Conservation (phyloP, 73 alveolate species). For the Symbiodinium pilosum region DNA sequence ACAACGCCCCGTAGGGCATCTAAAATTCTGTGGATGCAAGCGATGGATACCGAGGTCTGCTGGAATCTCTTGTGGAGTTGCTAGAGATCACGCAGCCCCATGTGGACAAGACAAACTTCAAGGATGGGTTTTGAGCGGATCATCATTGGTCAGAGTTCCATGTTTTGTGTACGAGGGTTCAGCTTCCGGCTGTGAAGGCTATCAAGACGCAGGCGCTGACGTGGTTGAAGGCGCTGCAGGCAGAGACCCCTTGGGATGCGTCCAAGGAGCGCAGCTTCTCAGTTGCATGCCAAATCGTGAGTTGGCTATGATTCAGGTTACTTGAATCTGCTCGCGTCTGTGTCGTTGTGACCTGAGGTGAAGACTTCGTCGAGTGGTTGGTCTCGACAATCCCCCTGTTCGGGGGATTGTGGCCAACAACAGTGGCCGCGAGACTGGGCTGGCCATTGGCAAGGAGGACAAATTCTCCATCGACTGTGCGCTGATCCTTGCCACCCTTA, state of each 20-base stretch:
- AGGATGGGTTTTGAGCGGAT: background rate
- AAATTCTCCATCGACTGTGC: background rate
- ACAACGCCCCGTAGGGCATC: too few species aligned
- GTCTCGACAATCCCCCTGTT: background rate
- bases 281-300: background rate
- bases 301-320: background rate
- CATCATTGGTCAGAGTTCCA: background rate
- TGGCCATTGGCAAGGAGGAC: background rate
- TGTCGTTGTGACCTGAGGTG: background rate
- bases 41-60: too few species aligned
- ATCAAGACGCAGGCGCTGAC: background rate
- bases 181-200: background rate
- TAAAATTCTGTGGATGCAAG: too few species aligned
- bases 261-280: background rate
- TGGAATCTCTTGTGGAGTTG: too few species aligned
- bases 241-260: background rate
- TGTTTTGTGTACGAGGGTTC: background rate
- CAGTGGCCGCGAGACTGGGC: background rate
- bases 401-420: background rate
- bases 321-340: background rate
- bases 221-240: background rate
- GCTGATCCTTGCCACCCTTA: background rate
- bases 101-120: background rate
- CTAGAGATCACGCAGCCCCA: background rate
- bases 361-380: background rate